Base-by-base conservation (phyloP, 1,284 basidiomycete genomes). In the Boletus sp. region DNA sequence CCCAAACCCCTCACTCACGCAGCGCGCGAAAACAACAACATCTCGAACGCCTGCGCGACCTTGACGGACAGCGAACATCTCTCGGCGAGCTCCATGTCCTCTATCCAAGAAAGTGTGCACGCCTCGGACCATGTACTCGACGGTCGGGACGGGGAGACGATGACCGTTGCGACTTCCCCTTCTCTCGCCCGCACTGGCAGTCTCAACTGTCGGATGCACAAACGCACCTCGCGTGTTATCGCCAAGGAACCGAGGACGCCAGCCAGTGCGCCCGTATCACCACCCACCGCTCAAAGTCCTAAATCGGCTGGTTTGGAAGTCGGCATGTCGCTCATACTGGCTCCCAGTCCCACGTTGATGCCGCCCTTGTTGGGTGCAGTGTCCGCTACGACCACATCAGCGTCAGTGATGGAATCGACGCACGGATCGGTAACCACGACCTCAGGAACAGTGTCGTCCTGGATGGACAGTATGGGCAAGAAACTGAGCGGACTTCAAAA, bases 401-500 rank as follows among this genome's bases (percentile, higher is more conserved):
- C 2, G 2, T 19, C 35, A 3, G 38, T 16, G 26, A 27, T n/a
- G 1, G 23, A 29, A 16, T 48, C 58, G 5, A 52, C 50, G 6
- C 30, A 38, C 7, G 53, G 55, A 22, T 48, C 66, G n/a, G 61
- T 61, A 4, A 61, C 67, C 3, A 52, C 63, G 3, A 46, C 13
- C 12, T 22, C 46, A 1, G 48, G 48, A 22, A 38, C 54, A 1
- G 34, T 46, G 51, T 60, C 59, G 36, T 69, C 73, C 26, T 78
- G 76, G 78, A 70, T 78, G 58, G 77, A 71, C 40, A 78, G 57
- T 50, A 67, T 81, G 51, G 79, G 83, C 17, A 81, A 77, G 67
- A 80, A 77, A 58, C 76, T 80, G 67, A 80, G 74, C 43, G 79
- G 80, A 53, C 57, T 85, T 25, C 79, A 79, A 60, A 70, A 69